Conservation (phyloP, 75 land plant species). For the Cupressus sempervirens region DNA sequence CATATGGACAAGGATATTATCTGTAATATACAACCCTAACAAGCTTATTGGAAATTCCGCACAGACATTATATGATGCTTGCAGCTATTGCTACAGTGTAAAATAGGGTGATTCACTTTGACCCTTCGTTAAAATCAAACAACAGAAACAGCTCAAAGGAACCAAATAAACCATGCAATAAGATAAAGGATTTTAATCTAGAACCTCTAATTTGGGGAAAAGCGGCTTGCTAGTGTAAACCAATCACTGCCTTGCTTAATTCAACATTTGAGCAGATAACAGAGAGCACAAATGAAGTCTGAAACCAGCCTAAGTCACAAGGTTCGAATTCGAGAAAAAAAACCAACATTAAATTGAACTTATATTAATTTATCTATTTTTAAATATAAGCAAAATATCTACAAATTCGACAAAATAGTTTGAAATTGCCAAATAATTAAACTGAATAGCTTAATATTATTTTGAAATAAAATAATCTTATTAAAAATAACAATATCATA, state of each 20-base stretch:
- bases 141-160: background rate
- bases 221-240: background rate
- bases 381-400: too few relatives aligned
- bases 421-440: too few relatives aligned
- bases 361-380: too few relatives aligned
- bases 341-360: too few relatives aligned
- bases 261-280: background rate
- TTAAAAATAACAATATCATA: too few relatives aligned
- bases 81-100: background rate
- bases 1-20: background rate
- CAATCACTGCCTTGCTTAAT: background rate
- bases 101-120: background rate
- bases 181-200: too few relatives aligned
- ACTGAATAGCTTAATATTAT: too few relatives aligned
- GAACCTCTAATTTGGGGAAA: background rate
- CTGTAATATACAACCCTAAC: background rate
- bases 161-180: too few relatives aligned
- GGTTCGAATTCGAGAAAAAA: too few relatives aligned
- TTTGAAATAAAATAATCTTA: too few relatives aligned
- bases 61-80: background rate
- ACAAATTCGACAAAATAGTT: too few relatives aligned
- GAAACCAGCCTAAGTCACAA: too few relatives aligned
- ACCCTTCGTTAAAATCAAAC: background rate
- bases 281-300: background rate
- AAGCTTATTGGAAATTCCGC: background rate